These are phyloP conservation scores for Typha latifolia DNA, from an alignment of 176 grass and related monocot species.

Conservation along the genomic window DNA sequence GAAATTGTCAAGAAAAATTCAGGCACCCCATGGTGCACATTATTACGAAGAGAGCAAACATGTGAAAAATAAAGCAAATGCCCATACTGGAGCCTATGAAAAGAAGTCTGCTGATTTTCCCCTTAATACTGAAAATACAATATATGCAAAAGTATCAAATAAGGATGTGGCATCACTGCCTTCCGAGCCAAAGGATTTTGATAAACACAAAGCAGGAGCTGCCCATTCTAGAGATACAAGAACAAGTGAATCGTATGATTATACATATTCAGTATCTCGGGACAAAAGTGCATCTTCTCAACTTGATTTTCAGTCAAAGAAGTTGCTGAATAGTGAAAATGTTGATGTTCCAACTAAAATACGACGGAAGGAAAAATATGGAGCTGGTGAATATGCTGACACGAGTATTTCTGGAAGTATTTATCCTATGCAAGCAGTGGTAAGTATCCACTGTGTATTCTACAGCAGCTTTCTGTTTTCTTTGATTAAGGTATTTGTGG, in stretches of 20 bases:
- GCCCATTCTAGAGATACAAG: slow-evolving; percentile 25
- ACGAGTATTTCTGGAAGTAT: slow-evolving; percentile 32
- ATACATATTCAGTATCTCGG: slow-evolving; percentile 37
- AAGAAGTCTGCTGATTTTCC: slow-evolving; percentile 43
- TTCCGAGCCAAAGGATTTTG: slow-evolving; percentile 51
- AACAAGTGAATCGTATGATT: slow-evolving; percentile 41
- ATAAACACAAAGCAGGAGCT: slow-evolving; percentile 42
- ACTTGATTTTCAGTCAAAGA: slow-evolving; percentile 64
- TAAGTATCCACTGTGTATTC: slow-evolving; percentile 17
- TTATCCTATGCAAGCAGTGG: slow-evolving; percentile 52
- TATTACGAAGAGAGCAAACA: slow-evolving; percentile 32
- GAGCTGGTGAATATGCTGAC: slow-evolving; percentile 37
- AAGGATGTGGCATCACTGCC: slow-evolving; percentile 47
- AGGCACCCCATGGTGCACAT: slow-evolving; percentile 30
- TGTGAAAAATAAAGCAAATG: slow-evolving; percentile 39
- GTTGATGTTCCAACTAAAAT: slow-evolving; percentile 38
- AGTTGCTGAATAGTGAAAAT: slow-evolving; percentile 37
- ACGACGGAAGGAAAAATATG: slow-evolving; percentile 45
- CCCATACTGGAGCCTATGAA: slow-evolving; percentile 31
- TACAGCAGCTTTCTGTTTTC: background rate
- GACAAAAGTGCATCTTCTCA: slow-evolving; percentile 50
- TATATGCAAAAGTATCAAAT: slow-evolving; percentile 32
- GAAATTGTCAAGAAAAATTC: slow-evolving; percentile 28
- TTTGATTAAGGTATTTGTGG: background rate
- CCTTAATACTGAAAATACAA: slow-evolving; percentile 25